Evolutionary conservation across 768 basidiomycete species (phyloP).

Genomic region (Nidularia sp.): DNA sequence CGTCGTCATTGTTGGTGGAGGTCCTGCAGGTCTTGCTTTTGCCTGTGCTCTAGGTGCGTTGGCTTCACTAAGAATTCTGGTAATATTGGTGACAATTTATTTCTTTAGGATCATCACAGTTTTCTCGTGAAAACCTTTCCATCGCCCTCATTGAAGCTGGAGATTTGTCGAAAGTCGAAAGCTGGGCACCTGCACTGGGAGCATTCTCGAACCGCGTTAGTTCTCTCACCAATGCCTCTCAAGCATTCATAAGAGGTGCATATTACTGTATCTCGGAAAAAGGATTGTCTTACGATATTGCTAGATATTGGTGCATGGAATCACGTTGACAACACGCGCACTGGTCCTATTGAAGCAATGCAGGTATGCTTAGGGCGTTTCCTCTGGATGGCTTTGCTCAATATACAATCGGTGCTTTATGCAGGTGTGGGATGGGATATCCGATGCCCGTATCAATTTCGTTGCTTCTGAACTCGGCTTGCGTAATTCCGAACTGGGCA

Average conservation of each 20-base stretch:
- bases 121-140: constrained; percentile 46
- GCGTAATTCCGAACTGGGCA: constrained; percentile 27
- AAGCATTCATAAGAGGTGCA: constrained; percentile 60
- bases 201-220: constrained; percentile 81
- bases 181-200: constrained; percentile 57
- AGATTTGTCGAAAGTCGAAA: constrained; percentile 61
- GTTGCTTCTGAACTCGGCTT: constrained; percentile 45
- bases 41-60: constrained; percentile 79
- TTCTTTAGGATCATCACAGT: constrained; percentile 45
- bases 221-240: constrained; percentile 77
- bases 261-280: too few relatives aligned
- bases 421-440: constrained; percentile 91
- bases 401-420: background rate
- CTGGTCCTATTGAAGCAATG: constrained; percentile 78
- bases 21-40: constrained; percentile 86
- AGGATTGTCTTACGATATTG: too few relatives aligned
- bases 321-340: constrained; percentile 63
- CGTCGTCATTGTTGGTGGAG: constrained; percentile 92
- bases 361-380: constrained; percentile 46
- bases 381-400: background rate
- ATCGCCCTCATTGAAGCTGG: constrained; percentile 81
- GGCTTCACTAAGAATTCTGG: constrained; percentile 1
- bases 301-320: constrained; percentile 84
- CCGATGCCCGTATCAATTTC: constrained; percentile 76
- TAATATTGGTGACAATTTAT: constrained; percentile 1